These are phyloP conservation scores for Hippophae tibetana DNA, from an alignment of 306 rosid genomes.

Conservation along the genomic window DNA sequence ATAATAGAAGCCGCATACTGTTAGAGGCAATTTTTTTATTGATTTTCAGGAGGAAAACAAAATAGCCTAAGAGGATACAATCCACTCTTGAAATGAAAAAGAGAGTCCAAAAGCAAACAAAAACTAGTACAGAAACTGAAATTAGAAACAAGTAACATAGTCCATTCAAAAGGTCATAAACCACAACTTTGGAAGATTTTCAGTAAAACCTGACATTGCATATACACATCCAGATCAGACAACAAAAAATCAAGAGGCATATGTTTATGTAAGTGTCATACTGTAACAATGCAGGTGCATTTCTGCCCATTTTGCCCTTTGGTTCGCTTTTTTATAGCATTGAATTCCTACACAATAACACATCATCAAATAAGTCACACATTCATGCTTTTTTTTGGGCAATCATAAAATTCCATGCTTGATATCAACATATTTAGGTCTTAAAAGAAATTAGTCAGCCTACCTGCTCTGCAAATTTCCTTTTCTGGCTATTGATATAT, in stretches of 20 bases:
- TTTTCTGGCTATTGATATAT: slow-evolving; percentile 41
- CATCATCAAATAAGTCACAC: slow-evolving; percentile 11
- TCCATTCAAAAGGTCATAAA: too few relatives aligned
- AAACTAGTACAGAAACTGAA: too few relatives aligned
- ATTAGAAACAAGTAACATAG: too few relatives aligned
- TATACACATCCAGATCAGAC: slow-evolving; percentile 4
- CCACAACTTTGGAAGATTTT: too few relatives aligned
- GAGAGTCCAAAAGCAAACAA: too few relatives aligned
- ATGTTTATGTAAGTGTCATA: slow-evolving; percentile 18
- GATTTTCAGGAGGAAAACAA: too few relatives aligned
- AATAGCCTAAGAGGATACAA: too few relatives aligned
- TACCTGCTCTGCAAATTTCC: slow-evolving; percentile 64
- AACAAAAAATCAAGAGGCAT: slow-evolving; percentile 1
- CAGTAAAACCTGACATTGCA: neutral
- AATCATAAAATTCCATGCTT: neutral
- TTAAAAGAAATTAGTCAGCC: slow-evolving; percentile 13
- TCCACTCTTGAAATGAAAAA: too few relatives aligned
- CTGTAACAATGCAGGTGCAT: slow-evolving; percentile 67
- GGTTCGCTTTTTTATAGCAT: slow-evolving; percentile 47
- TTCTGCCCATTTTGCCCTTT: slow-evolving; percentile 35
- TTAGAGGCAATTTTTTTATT: too few relatives aligned
- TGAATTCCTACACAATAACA: slow-evolving; percentile 47
- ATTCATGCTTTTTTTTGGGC: neutral
- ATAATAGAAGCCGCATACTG: neutral
- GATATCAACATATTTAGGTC: slow-evolving; percentile 3